Percentiles rank a stretch among this genome's conserved stretches.
Conservation (phyloP, 352 stramenopile species). For the Thraustochytrium sp. region DNA sequence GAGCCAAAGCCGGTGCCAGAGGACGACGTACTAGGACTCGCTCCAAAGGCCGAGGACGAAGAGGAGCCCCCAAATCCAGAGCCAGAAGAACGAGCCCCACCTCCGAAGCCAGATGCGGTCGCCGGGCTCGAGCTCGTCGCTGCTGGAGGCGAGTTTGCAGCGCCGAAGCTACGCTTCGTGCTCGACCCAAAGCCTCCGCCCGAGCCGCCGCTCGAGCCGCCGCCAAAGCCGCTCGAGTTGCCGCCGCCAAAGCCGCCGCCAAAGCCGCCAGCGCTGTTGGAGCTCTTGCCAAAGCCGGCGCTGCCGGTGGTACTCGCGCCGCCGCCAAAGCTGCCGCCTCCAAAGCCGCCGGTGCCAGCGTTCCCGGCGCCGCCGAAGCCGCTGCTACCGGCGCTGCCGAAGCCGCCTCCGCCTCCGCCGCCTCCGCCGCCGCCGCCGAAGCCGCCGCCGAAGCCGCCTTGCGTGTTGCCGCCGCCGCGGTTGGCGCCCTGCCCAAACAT, state of each 20-base stretch:
- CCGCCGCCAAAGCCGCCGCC: background rate
- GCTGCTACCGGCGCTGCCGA: background rate
- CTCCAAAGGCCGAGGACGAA: too few species aligned
- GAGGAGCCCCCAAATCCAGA: too few species aligned
- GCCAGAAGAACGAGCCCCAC: too few species aligned
- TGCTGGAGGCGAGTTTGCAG: too few species aligned
- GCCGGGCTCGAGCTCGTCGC: background rate
- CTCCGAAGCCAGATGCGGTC: background rate
- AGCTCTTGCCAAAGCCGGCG: background rate
- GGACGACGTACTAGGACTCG: too few species aligned
- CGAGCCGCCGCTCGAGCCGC: background rate
- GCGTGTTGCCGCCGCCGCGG: too few species aligned
- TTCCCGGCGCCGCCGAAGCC: background rate
- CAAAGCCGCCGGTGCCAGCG: background rate
- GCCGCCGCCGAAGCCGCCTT: too few species aligned
- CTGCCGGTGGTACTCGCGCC: background rate
- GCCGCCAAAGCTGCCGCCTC: background rate
- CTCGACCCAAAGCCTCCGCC: background rate
- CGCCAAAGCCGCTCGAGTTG: background rate
- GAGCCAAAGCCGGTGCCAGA: background rate
- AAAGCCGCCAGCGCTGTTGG: background rate
- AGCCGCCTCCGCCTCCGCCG: too few species aligned
- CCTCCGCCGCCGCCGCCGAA: too few species aligned
- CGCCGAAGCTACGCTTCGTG: background rate
- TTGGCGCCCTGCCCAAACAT: too few species aligned